Evolutionary conservation across 805 yeast genomes (phyloP).

Genomic region (Starmerella bombi): DNA sequence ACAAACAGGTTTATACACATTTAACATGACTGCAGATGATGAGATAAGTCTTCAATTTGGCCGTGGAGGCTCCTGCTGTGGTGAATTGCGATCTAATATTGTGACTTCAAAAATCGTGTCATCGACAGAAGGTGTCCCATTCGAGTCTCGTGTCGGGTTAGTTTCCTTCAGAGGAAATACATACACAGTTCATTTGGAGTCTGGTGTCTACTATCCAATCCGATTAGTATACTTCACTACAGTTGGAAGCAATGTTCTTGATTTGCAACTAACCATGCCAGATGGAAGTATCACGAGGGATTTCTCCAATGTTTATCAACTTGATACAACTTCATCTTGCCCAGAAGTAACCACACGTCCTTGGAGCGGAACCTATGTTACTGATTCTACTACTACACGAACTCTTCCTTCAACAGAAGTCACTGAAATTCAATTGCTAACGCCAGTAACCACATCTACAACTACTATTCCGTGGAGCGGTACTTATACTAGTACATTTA

Average conservation of each 20-base stretch:
- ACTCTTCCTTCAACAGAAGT: neutral
- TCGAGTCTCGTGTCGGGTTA: too few relatives aligned
- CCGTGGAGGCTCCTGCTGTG: slow-evolving; percentile 4
- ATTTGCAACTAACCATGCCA: neutral
- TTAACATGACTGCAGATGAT: too few relatives aligned
- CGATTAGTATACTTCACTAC: slow-evolving; percentile 4
- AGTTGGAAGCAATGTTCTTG: neutral
- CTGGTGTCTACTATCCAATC: slow-evolving; percentile 6
- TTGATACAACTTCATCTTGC: neutral
- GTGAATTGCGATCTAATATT: slow-evolving; percentile 1
- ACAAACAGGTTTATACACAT: too few relatives aligned
- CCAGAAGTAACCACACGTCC: neutral
- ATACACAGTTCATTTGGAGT: neutral
- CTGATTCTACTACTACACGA: neutral
- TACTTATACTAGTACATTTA: neutral
- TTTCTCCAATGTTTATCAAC: slow-evolving; percentile 2
- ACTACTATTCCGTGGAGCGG: slow-evolving; percentile 2
- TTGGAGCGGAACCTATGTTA: neutral
- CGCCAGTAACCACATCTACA: neutral
- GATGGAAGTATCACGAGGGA: neutral
- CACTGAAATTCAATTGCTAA: neutral
- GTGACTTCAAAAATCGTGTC: neutral
- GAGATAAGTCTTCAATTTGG: slow-evolving; percentile 7
- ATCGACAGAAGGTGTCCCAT: neutral
- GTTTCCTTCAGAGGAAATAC: neutral